Conservation (phyloP, 1,284 basidiomycete genomes). For the Ustanciosporium gigantosporum region DNA sequence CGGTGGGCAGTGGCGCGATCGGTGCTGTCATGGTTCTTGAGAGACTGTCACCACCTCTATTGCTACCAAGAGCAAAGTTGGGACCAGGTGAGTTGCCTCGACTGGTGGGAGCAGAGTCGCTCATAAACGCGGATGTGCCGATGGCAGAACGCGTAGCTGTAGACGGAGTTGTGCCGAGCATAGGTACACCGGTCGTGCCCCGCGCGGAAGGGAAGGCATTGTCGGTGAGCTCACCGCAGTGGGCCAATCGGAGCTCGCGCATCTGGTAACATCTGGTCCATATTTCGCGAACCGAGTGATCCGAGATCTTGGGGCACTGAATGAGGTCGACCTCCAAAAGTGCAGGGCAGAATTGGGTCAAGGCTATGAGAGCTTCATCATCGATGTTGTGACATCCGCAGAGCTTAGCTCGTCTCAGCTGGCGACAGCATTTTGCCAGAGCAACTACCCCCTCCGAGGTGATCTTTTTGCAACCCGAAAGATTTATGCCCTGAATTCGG, state of each 20-base stretch:
- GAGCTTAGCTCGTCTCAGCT: conserved; percentile 69
- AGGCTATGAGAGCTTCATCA: conserved; percentile 43
- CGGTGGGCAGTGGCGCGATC: conserved; percentile 4
- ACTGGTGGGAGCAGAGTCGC: conserved; percentile 38
- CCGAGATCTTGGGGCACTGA: conserved; percentile 77
- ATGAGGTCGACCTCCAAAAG: conserved; percentile 93
- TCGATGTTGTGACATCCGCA: conserved; percentile 48
- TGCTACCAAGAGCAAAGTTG: background rate
- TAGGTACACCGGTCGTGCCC: conserved; percentile 22
- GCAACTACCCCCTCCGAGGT: conserved; percentile 79
- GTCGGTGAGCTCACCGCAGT: conserved; percentile 79
- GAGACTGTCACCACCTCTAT: conserved; percentile 4
- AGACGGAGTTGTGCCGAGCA: conserved; percentile 28
- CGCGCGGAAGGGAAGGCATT: conserved; percentile 76
- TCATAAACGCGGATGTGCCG: background rate
- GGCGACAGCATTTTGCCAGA: conserved; percentile 76
- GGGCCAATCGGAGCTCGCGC: conserved; percentile 85
- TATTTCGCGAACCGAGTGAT: conserved; percentile 77
- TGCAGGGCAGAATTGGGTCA: conserved; percentile 70
- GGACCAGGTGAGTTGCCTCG: conserved; percentile 35
- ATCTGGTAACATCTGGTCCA: conserved; percentile 80
- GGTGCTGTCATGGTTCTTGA: conserved; percentile 6
- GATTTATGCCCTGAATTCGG: conserved; percentile 87
- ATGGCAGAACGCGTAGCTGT: conserved; percentile 8
- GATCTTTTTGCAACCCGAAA: conserved; percentile 79